Evolutionary conservation across 352 stramenopile species (phyloP).

Genomic region (Globisporangium perplexum): DNA sequence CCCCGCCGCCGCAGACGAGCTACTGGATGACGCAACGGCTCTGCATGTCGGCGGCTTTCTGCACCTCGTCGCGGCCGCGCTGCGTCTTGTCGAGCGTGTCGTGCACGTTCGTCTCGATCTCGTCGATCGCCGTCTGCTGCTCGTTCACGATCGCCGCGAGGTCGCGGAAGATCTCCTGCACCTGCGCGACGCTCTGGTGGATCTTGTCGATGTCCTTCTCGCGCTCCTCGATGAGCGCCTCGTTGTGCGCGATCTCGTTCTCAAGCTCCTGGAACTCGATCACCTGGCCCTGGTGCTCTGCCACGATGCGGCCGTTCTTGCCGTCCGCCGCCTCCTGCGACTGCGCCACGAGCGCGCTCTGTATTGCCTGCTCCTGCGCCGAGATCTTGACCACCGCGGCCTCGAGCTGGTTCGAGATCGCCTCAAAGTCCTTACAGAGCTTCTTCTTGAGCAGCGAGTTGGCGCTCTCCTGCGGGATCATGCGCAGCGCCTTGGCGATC

Average conservation of each 20-base stretch:
- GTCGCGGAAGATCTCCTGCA: constrained; percentile 89
- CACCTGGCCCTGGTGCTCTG: constrained; percentile 65
- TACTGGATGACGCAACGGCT: constrained; percentile 61
- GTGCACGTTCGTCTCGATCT: constrained; percentile 82
- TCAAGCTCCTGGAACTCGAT: constrained; percentile 78
- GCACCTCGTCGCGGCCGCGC: constrained; percentile 75
- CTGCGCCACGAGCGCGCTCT: constrained; percentile 31
- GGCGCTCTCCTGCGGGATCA: constrained; percentile 50
- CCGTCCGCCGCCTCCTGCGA: constrained; percentile 6
- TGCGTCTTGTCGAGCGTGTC: constrained; percentile 82
- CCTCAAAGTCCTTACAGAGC: constrained; percentile 77
- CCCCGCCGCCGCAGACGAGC: no score
- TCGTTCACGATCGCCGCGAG: constrained; percentile 81
- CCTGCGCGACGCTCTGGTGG: constrained; percentile 85
- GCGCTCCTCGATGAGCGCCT: constrained; percentile 86
- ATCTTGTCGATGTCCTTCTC: constrained; percentile 86
- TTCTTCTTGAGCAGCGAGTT: constrained; percentile 77
- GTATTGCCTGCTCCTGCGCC: constrained; percentile 52
- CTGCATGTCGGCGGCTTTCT: constrained; percentile 82
- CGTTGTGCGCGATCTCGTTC: constrained; percentile 85
- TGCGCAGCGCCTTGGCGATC: constrained; percentile 54
- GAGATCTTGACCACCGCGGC: constrained; percentile 58
- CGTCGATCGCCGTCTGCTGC: constrained; percentile 81
- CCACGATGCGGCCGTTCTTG: constrained; percentile 43
- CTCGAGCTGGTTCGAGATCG: constrained; percentile 71